Conservation (phyloP, 768 basidiomycete genomes). For the Chalciporus sphaerocephalus region DNA sequence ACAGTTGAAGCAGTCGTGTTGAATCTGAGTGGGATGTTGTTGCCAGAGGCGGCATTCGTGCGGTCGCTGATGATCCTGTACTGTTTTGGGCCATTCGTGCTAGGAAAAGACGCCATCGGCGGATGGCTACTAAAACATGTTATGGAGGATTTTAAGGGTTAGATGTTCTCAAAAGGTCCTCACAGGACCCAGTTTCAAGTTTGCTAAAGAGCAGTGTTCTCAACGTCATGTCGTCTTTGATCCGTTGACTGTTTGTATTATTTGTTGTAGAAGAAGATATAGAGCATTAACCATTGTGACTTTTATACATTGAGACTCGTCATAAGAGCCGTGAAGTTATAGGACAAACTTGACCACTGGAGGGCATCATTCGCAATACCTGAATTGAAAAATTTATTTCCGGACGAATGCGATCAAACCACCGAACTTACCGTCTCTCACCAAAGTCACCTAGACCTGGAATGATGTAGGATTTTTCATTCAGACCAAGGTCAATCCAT, state of each 20-base stretch:
- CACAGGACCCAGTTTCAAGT: too few species aligned
- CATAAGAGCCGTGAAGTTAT: not conserved
- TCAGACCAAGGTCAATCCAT: conserved; percentile 91
- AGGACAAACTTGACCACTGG: not conserved
- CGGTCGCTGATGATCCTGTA: conserved; percentile 13
- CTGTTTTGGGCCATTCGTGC: conserved; percentile 12
- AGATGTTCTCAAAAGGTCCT: not conserved
- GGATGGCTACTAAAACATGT: conserved; percentile 9
- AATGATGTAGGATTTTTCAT: conserved; percentile 87
- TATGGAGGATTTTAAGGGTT: not conserved
- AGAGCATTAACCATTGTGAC: not conserved
- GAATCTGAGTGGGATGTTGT: conserved; percentile 4
- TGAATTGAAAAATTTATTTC: too few species aligned
- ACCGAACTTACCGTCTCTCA: conserved; percentile 61
- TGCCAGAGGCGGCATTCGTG: conserved; percentile 11
- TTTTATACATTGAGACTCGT: not conserved
- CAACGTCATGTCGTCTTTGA: not conserved
- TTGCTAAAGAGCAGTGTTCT: too few species aligned
- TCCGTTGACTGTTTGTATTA: not conserved
- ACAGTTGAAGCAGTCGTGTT: conserved; percentile 10
- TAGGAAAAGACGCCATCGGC: conserved; percentile 13
- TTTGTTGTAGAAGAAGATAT: not conserved
- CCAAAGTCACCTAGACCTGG: conserved; percentile 98
- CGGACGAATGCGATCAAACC: not conserved
- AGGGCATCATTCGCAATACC: conserved; percentile 22